Base-by-base conservation (phyloP, 2,329 filamentous ascomycete genomes). In the Claviceps maximensis region DNA sequence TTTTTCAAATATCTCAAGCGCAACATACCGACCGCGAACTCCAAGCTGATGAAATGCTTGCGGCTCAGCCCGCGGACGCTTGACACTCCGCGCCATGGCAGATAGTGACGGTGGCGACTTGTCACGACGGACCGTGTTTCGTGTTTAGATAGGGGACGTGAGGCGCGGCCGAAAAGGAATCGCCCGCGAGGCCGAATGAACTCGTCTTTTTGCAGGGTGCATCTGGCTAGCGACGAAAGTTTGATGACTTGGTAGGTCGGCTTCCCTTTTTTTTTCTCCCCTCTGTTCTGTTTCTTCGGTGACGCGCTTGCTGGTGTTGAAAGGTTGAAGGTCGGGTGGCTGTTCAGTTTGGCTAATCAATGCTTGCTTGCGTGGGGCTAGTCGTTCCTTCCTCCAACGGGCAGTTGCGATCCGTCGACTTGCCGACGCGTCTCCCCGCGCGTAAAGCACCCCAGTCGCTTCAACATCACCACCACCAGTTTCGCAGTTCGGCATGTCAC, bases 1-100 rank as follows among this genome's bases (percentile, higher is more conserved):
- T 46, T 3, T 15, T 3, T 15, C 27, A 31, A 17, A 19, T 41
- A 41, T 41, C 9, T 17, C 17, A 38, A 3, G 41, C 23, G 46
- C 40, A 50, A 65, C 69, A 45, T 62, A 72, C 69, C 69, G 68
- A 56, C 69, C 69, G 53, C 62, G 65, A 29, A 64, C 58, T 47
- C 69, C 65, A 17, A 69, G 60, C 58, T 66, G 59, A 56, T 68
- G 61, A 53, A 68, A 59, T 45, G 59, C 65, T 56, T 68, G 60
- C 46, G 54, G 52, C 54, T 52, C 49, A 33, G 25, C 62, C 62
- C 55, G 65, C 62, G 51, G 59, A 55, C 51, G 58, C 61, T 51
- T 64, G 61, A 50, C 60, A 54, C 65, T 65, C 54, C 66, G 63
- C 55, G 65, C 65, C 68, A 70, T 70, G 56, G 44, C 53, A 23